Percentiles rank a stretch among this genome's conserved stretches.
These are phyloP conservation scores for Camellia granthamiana DNA, from an alignment of 148 eudicot genomes.

Conservation along the genomic window DNA sequence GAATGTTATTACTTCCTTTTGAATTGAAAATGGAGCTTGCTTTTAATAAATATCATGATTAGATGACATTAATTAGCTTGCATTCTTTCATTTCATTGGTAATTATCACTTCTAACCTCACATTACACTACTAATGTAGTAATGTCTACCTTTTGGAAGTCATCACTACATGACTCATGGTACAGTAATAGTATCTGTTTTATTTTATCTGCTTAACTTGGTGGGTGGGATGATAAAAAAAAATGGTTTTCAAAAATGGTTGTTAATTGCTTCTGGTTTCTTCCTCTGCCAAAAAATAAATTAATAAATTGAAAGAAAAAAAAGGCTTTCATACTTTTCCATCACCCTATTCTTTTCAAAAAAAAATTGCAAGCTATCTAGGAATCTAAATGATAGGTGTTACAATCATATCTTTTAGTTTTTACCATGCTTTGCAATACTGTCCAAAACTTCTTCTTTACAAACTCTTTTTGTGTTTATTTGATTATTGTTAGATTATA, in stretches of 20 bases:
- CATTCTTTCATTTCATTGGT: conserved; percentile 7
- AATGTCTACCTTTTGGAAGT: background rate
- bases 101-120: background rate
- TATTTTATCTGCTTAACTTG: background rate
- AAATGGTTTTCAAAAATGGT: background rate
- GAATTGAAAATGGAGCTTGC: background rate
- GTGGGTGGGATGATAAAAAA: background rate
- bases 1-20: background rate
- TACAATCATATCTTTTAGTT: no score
- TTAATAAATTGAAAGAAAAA: background rate
- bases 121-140: background rate
- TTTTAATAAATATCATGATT: conserved; percentile 8
- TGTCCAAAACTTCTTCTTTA: no score
- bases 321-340: background rate
- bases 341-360: background rate
- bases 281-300: background rate
- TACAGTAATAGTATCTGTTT: background rate
- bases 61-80: background rate
- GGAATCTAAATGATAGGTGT: background rate
- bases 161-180: background rate
- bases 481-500: no score
- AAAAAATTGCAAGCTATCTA: background rate
- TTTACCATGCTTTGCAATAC: no score
- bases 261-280: background rate
- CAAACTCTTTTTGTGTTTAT: no score